Evolutionary conservation across 129 eudicot genomes (phyloP).

Genomic region (Rutidosis leptorrhynchoides): DNA sequence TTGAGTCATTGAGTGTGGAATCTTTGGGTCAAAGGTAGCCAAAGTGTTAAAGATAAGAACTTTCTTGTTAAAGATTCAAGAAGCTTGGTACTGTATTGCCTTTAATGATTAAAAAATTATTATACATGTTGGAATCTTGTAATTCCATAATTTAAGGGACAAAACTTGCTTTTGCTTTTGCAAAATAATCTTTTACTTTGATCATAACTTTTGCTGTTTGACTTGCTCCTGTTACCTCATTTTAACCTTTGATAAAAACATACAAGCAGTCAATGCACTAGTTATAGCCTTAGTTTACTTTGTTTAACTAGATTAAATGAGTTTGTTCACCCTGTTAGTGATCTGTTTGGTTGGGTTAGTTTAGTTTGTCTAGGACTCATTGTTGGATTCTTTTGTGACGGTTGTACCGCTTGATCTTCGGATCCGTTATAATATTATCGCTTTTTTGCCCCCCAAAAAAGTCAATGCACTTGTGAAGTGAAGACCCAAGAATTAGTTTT

Average conservation of each 20-base stretch:
- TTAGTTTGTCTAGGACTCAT: no score
- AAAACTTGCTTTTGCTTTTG: constrained; percentile 39
- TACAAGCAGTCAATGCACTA: background rate
- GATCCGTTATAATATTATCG: no score
- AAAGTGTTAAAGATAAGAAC: constrained; percentile 25
- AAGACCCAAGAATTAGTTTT: background rate
- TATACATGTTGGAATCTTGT: constrained; percentile 31
- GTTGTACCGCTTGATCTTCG: no score
- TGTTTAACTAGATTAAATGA: no score
- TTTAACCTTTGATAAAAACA: background rate
- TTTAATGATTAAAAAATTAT: constrained; percentile 16
- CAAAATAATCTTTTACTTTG: background rate
- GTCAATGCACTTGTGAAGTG: no score
- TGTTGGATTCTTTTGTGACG: no score
- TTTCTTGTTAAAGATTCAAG: constrained; percentile 30
- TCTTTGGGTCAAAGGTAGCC: constrained; percentile 21
- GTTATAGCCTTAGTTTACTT: constrained; percentile 30
- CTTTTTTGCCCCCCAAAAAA: no score
- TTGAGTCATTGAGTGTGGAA: constrained; percentile 8
- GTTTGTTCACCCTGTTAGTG: no score
- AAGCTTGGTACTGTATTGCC: constrained; percentile 23
- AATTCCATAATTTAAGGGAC: constrained; percentile 33
- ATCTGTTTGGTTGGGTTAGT: no score
- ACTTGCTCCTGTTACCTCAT: background rate
- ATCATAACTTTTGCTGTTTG: constrained; percentile 1